phyloP scores from a whole-genome alignment of 1,284 basidiomycete genomes.

The Wallemia hederae region DNA sequence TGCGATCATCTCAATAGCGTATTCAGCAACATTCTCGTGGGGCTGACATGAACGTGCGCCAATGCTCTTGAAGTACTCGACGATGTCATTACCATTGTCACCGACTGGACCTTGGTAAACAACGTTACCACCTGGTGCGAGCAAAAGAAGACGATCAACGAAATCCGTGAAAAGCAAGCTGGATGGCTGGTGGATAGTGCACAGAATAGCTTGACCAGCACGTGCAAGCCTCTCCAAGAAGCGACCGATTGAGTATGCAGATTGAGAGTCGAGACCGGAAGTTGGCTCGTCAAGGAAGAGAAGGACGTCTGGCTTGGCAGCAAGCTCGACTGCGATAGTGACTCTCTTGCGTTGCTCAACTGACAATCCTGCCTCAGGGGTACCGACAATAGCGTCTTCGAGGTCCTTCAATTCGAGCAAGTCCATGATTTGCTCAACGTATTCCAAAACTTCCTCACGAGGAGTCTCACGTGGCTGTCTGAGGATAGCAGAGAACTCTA shows the following conservation, averaged over 20 bases:
- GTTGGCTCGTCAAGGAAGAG: constrained; percentile 92
- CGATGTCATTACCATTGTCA: constrained; percentile 3
- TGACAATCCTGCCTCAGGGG: constrained; percentile 21
- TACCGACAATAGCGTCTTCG: constrained; percentile 19
- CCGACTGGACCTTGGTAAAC: constrained; percentile 11
- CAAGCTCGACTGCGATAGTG: constrained; percentile 86
- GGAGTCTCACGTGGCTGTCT: constrained; percentile 69
- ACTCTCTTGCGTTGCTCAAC: constrained; percentile 31
- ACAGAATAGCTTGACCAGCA: constrained; percentile 69
- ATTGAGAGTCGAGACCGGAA: constrained; percentile 66
- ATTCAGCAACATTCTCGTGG: constrained; percentile 24
- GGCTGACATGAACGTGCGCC: constrained; percentile 21
- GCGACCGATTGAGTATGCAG: constrained; percentile 79
- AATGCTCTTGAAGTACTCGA: constrained; percentile 24
- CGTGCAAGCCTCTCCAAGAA: constrained; percentile 55
- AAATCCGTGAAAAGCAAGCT: constrained; percentile 25
- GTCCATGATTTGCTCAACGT: constrained; percentile 24
- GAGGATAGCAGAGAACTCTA: constrained; percentile 69
- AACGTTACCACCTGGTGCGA: constrained; percentile 10
- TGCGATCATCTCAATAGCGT: constrained; percentile 33
- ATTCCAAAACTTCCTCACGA: constrained; percentile 23
- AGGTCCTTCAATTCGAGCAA: constrained; percentile 18
- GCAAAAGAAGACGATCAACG: constrained; percentile 28
- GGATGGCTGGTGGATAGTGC: constrained; percentile 92
- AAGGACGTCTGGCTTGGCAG: constrained; percentile 34